A percentile compares a stretch with the other conserved stretches of the same genome.
Conservation (phyloP, 2,329 filamentous ascomycete species). For the Ophiostoma sp. region DNA sequence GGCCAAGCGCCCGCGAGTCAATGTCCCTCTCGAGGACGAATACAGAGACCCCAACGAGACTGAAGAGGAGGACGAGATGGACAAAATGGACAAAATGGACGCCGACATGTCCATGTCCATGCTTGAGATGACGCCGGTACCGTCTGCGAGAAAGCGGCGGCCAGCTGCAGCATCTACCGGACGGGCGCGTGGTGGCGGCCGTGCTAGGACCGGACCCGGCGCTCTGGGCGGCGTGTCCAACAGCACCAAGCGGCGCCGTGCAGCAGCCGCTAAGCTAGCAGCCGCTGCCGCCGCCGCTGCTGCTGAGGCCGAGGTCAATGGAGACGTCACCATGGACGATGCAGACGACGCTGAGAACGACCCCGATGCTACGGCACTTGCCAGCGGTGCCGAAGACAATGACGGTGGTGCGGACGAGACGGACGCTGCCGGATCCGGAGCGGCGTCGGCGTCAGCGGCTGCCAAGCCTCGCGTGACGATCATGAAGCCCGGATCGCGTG, state of each 20-base stretch:
- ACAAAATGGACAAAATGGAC: constrained; percentile 24
- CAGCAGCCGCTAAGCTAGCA: constrained; percentile 17
- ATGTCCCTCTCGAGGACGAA: constrained; percentile 30
- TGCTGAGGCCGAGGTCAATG: constrained; percentile 30
- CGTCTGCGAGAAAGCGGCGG: constrained; percentile 24
- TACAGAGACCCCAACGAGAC: constrained; percentile 34
- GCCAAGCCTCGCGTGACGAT: constrained; percentile 18
- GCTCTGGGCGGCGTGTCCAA: constrained; percentile 3
- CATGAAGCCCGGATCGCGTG: constrained; percentile 4
- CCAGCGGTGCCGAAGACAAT: constrained; percentile 32
- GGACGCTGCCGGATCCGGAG: neutral
- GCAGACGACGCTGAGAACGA: constrained; percentile 41
- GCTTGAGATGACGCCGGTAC: constrained; percentile 18
- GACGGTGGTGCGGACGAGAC: constrained; percentile 32
- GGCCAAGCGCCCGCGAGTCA: constrained; percentile 39
- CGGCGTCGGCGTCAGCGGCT: constrained; percentile 2
- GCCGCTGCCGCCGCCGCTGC: constrained; percentile 27
- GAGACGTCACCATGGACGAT: constrained; percentile 48
- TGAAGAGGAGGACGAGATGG: constrained; percentile 31
- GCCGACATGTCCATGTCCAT: constrained; percentile 26
- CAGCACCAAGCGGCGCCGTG: constrained; percentile 24
- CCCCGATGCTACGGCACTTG: constrained; percentile 41
- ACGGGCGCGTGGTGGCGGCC: constrained; percentile 21
- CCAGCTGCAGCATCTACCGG: constrained; percentile 23
- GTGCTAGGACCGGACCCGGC: neutral